Evolutionary conservation across 305 asterid genomes (phyloP).

Genomic region (Fraxinus dipetala): DNA sequence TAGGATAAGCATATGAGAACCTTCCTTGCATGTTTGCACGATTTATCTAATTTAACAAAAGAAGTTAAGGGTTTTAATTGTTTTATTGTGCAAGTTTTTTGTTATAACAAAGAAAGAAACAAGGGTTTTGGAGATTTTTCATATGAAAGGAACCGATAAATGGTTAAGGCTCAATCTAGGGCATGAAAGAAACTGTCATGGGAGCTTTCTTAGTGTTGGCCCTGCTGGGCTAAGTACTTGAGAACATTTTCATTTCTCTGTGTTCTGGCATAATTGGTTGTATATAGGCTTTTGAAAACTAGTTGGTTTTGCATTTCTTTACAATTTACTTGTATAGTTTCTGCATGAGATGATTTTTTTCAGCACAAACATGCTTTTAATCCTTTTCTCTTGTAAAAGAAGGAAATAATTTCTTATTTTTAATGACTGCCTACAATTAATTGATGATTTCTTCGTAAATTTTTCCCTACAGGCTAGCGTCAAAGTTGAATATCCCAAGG

Average conservation of each 20-base stretch:
- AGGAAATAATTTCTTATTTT: neutral
- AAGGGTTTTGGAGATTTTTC: constrained; percentile 6
- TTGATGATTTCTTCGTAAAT: constrained; percentile 16
- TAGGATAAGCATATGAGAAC: constrained; percentile 6
- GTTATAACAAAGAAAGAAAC: neutral
- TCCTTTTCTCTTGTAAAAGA: neutral
- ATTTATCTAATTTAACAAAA: neutral
- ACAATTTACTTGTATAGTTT: constrained; percentile 8
- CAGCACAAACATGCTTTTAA: constrained; percentile 14
- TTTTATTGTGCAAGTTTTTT: constrained; percentile 1
- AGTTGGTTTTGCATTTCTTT: neutral
- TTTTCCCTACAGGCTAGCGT: constrained; percentile 58
- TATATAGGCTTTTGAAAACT: neutral
- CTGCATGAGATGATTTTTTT: constrained; percentile 16
- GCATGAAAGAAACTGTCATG: constrained; percentile 8
- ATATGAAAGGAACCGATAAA: constrained; percentile 5
- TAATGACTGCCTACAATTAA: constrained; percentile 18
- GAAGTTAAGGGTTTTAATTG: constrained; percentile 5
- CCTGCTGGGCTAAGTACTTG: neutral
- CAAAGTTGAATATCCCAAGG: constrained; percentile 89
- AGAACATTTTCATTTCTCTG: neutral
- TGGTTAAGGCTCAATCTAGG: neutral
- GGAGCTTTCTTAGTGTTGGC: constrained; percentile 10
- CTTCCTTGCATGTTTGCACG: neutral
- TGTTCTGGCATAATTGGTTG: neutral